Evolutionary conservation across 352 stramenopile species (phyloP).

Genomic region (Phytophthora pistaciae): DNA sequence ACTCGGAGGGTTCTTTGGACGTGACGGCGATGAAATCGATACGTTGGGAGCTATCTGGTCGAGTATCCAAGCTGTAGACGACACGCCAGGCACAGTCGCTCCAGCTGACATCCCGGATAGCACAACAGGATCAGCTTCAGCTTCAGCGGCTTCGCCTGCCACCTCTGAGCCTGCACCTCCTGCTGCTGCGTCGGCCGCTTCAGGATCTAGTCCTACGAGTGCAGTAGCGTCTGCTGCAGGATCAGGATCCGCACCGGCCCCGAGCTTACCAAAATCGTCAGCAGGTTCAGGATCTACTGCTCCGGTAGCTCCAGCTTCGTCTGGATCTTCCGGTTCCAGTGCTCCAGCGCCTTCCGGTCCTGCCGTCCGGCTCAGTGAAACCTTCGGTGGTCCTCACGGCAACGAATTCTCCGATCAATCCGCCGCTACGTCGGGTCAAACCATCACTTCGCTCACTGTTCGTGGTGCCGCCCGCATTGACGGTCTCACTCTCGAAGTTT

Average conservation of each 20-base stretch:
- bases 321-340: background rate
- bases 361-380: slow-evolving; percentile 22
- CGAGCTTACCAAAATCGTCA: background rate
- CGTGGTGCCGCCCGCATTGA: slow-evolving; percentile 10
- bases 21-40: slow-evolving; percentile 36
- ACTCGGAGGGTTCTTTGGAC: slow-evolving; percentile 31
- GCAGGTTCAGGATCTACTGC: slow-evolving; percentile 1
- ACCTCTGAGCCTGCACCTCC: background rate
- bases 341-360: background rate
- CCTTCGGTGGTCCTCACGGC: slow-evolving; percentile 21
- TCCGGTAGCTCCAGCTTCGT: background rate
- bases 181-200: too few species aligned
- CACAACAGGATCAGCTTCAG: slow-evolving; percentile 5
- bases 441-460: slow-evolving; percentile 6
- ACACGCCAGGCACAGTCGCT: slow-evolving; percentile 14
- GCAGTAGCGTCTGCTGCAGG: background rate
- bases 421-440: slow-evolving; percentile 4
- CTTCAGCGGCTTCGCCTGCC: background rate
- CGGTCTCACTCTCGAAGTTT: slow-evolving; percentile 9
- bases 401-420: slow-evolving; percentile 17
- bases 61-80: slow-evolving; percentile 14
- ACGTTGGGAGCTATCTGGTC: slow-evolving; percentile 30
- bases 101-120: slow-evolving; percentile 7
- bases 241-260: background rate
- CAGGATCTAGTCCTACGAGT: background rate